Conservation (phyloP, 768 basidiomycete species). For the Russula griseocarnosa region DNA sequence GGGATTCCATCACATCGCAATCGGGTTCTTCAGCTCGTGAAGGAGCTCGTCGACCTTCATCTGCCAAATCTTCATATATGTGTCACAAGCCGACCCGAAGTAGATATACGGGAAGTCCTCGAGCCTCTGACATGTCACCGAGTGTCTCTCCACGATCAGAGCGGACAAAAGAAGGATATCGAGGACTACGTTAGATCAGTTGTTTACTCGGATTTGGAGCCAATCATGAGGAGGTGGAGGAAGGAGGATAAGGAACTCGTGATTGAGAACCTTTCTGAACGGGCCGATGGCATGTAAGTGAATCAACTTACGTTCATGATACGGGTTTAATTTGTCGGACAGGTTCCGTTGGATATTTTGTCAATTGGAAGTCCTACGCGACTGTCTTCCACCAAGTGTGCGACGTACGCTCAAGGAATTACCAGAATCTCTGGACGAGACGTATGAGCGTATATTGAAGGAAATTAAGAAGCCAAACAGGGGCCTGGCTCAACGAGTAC, state of each 20-base stretch:
- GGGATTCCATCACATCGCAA: not conserved
- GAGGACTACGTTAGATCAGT: not conserved
- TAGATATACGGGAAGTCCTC: conserved; percentile 1
- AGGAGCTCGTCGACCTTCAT: not conserved
- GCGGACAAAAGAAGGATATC: not conserved
- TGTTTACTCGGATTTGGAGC: not conserved
- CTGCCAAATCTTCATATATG: conserved; percentile 2
- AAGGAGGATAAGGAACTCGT: not conserved
- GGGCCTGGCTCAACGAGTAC: not conserved
- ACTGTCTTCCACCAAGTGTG: not conserved
- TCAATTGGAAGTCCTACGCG: not conserved
- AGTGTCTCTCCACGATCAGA: conserved; percentile 1
- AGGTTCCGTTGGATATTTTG: not conserved
- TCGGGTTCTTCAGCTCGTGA: not conserved
- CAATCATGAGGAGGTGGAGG: not conserved
- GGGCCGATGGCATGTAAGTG: not conserved
- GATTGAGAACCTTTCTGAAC: not conserved
- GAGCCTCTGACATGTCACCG: not conserved
- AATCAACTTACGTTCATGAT: too few species aligned
- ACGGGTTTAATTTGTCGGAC: not conserved
- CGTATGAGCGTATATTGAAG: conserved; percentile 3
- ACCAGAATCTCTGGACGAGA: not conserved
- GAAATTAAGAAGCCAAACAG: not conserved
- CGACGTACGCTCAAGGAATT: not conserved
- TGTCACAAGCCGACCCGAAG: conserved; percentile 1